A percentile compares a stretch with the other conserved stretches of the same genome.
phyloP scores from a whole-genome alignment of 1,284 basidiomycete genomes.

The Moniliella sp. region DNA sequence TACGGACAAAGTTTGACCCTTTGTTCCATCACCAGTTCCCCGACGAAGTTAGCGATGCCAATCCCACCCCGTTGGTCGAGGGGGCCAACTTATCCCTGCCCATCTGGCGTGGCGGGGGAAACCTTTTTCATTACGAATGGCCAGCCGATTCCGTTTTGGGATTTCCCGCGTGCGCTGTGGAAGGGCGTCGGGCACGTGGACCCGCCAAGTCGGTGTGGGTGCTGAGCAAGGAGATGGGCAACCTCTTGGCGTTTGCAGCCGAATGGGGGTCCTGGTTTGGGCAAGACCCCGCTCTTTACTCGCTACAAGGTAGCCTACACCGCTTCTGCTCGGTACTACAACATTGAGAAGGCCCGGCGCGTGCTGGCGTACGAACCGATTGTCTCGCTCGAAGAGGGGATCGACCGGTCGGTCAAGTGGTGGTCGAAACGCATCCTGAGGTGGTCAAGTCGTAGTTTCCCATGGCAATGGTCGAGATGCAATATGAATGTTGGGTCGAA shows the following conservation, averaged over 20 bases:
- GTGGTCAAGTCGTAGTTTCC: too few relatives aligned
- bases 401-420: constrained; percentile 51
- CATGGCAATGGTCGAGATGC: too few relatives aligned
- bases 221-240: constrained; percentile 14
- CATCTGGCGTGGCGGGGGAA: constrained; percentile 63
- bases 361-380: constrained; percentile 80
- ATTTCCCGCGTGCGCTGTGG: constrained; percentile 72
- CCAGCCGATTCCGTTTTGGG: constrained; percentile 90
- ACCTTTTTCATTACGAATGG: constrained; percentile 95
- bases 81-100: background rate
- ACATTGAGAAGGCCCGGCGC: constrained; percentile 78
- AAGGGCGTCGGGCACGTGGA: constrained; percentile 34
- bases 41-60: constrained; percentile 11
- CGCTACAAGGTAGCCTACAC: constrained; percentile 56
- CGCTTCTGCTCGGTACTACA: constrained; percentile 54
- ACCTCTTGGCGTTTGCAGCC: constrained; percentile 34
- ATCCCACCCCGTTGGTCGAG: constrained; percentile 8
- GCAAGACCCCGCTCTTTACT: constrained; percentile 74
- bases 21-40: constrained; percentile 35
- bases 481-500: too few relatives aligned
- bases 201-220: constrained; percentile 11
- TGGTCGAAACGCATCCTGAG: too few relatives aligned
- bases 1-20: constrained; percentile 48
- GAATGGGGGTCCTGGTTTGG: constrained; percentile 58
- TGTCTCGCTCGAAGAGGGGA: constrained; percentile 68